phyloP scores from a whole-genome alignment of 352 stramenopile genomes.

The Pythium myriotylum region DNA sequence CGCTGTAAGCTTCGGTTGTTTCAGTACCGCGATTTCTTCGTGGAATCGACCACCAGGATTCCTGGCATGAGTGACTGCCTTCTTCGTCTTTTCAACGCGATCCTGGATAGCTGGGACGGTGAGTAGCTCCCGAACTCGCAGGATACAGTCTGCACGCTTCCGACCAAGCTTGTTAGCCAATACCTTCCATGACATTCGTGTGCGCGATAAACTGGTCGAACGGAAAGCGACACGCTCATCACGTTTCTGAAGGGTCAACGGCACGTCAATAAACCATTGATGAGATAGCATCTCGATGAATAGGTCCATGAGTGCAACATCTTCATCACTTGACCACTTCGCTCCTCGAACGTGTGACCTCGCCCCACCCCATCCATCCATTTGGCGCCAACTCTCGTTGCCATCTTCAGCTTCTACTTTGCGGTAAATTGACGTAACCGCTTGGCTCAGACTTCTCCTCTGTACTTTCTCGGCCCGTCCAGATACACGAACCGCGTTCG shows the following conservation, averaged over 20 bases:
- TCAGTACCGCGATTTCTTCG: conserved; percentile 60
- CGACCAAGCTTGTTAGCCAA: conserved; percentile 63
- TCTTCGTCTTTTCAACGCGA: conserved; percentile 60
- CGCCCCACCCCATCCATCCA: conserved; percentile 29
- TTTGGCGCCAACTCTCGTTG: conserved; percentile 16
- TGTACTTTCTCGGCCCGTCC: conserved; percentile 24
- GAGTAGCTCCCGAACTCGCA: conserved; percentile 71
- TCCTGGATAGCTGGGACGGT: conserved; percentile 61
- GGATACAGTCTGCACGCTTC: conserved; percentile 63
- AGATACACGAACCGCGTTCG: conserved; percentile 10
- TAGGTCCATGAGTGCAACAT: conserved; percentile 65
- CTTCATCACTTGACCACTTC: conserved; percentile 67
- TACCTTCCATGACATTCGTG: conserved; percentile 75
- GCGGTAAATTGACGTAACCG: conserved; percentile 17
- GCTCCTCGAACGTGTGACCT: conserved; percentile 59
- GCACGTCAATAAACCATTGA: conserved; percentile 81
- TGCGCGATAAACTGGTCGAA: conserved; percentile 50
- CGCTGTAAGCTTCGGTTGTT: conserved; percentile 62
- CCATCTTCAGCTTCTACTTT: conserved; percentile 10
- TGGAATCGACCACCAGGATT: conserved; percentile 74
- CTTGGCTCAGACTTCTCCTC: conserved; percentile 13
- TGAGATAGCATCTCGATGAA: conserved; percentile 77
- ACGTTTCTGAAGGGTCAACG: conserved; percentile 61
- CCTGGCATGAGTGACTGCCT: conserved; percentile 61
- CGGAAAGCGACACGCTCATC: conserved; percentile 73